These are phyloP conservation scores for Trichophyton mentagrophytes DNA, from an alignment of 2,329 filamentous ascomycete genomes.

Conservation along the genomic window DNA sequence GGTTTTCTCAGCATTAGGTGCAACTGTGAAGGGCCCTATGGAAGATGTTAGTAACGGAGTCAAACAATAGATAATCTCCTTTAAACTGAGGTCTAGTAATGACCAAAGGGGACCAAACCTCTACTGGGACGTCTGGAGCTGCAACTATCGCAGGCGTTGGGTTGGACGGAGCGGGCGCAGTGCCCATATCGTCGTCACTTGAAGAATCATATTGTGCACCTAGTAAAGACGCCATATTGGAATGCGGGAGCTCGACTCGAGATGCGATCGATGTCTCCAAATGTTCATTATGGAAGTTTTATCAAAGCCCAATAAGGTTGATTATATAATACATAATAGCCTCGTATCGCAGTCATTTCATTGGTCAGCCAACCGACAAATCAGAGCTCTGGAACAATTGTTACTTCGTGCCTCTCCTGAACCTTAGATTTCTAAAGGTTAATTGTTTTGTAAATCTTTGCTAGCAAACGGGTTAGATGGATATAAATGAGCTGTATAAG, in stretches of 20 bases:
- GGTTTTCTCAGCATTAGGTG: slow-evolving; percentile 42
- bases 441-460: not conserved
- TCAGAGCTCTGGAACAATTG: no score
- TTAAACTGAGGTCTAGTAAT: not conserved
- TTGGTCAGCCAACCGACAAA: not conserved
- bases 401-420: no score
- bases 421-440: no score
- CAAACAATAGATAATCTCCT: not conserved
- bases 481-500: not conserved
- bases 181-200: slow-evolving; percentile 36
- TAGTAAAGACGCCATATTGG: slow-evolving; percentile 32
- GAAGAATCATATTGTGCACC: slow-evolving; percentile 34
- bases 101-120: slow-evolving; percentile 38
- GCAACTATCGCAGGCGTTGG: slow-evolving; percentile 30
- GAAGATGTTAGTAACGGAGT: slow-evolving; percentile 22
- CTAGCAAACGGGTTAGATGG: not conserved
- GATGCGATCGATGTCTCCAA: not conserved
- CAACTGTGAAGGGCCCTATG: slow-evolving; percentile 38
- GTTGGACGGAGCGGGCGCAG: slow-evolving; percentile 14
- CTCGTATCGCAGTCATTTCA: not conserved
- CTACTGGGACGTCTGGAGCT: slow-evolving; percentile 42
- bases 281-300: not conserved
- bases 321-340: not conserved
- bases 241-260: not conserved
- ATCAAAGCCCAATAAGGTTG: not conserved